These are phyloP conservation scores for Megacollybia marginata DNA, from an alignment of 768 basidiomycete genomes.

Conservation along the genomic window DNA sequence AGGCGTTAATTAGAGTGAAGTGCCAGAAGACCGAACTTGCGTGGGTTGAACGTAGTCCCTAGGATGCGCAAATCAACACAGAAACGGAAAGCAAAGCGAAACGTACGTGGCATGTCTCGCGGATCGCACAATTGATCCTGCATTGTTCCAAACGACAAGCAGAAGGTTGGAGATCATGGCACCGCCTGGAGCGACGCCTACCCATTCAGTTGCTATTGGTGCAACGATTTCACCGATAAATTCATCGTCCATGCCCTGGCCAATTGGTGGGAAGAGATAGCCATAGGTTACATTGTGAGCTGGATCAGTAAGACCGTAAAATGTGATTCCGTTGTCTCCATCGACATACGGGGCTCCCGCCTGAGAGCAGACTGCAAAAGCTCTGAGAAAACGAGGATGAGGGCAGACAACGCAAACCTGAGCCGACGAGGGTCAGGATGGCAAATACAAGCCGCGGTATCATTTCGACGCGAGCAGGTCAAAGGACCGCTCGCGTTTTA, in stretches of 20 bases:
- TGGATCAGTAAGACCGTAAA: slow-evolving; percentile 36
- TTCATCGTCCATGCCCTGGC: slow-evolving; percentile 34
- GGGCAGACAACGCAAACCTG: too few species aligned
- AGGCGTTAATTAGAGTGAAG: background rate
- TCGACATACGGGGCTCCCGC: slow-evolving; percentile 37
- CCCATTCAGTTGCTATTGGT: slow-evolving; percentile 48
- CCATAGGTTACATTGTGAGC: slow-evolving; percentile 38
- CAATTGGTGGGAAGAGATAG: slow-evolving; percentile 43
- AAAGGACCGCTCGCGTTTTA: too few species aligned
- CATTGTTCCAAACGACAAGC: slow-evolving; percentile 56
- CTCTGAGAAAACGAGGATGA: background rate
- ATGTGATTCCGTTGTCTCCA: slow-evolving; percentile 48
- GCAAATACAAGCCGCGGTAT: too few species aligned
- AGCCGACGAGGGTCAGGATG: too few species aligned
- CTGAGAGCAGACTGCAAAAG: slow-evolving; percentile 33
- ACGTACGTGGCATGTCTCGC: slow-evolving; percentile 49
- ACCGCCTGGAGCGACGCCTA: slow-evolving; percentile 45
- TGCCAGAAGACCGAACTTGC: slow-evolving; percentile 19
- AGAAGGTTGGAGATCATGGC: slow-evolving; percentile 50
- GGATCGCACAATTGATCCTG: slow-evolving; percentile 42
- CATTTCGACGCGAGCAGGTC: too few species aligned
- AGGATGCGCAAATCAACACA: background rate
- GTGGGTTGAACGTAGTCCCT: slow-evolving; percentile 47
- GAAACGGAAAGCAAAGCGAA: background rate
- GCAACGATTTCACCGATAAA: slow-evolving; percentile 60